These are phyloP conservation scores for Strobilomyces dryophilus DNA, from an alignment of 768 basidiomycete species.

Conservation along the genomic window DNA sequence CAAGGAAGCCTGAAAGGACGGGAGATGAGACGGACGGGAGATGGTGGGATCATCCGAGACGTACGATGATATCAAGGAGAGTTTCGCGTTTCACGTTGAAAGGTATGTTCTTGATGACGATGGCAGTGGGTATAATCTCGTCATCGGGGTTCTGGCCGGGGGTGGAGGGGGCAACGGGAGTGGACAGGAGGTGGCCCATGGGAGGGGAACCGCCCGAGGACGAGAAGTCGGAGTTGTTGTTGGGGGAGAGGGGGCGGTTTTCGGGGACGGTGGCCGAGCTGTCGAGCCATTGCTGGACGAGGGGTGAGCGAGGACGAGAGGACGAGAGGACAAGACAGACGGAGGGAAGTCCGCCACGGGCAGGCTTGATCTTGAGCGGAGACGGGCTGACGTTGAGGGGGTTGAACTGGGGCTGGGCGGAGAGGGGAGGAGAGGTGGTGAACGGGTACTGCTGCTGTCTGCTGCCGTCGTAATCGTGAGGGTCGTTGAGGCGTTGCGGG, in stretches of 20 bases:
- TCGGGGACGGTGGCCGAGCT: constrained; percentile 49
- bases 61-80: constrained; percentile 91
- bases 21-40: constrained; percentile 8
- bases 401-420: constrained; percentile 44
- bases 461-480: constrained; percentile 77
- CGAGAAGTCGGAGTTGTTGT: constrained; percentile 86
- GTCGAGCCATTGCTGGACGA: constrained; percentile 80
- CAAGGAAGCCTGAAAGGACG: constrained; percentile 67
- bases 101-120: constrained; percentile 99
- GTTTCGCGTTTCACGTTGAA: constrained; percentile 98
- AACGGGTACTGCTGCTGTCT: constrained; percentile 65
- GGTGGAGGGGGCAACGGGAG: constrained; percentile 45
- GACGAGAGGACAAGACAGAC: constrained; percentile 41
- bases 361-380: constrained; percentile 70
- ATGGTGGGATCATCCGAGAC: constrained; percentile 30
- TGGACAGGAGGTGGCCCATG: constrained; percentile 38
- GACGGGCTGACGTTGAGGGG: constrained; percentile 59
- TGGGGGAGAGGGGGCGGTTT: constrained; percentile 76
- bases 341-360: constrained; percentile 66
- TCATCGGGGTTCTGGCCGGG: constrained; percentile 62
- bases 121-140: constrained; percentile 97
- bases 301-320: constrained; percentile 25
- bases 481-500: constrained; percentile 78
- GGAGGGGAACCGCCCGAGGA: constrained; percentile 84
- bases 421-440: constrained; percentile 57